Evolutionary conservation across 768 basidiomycete species (phyloP), one percentile per base, ranked within the genome.

Genomic region (Termitomyces sp.): DNA sequence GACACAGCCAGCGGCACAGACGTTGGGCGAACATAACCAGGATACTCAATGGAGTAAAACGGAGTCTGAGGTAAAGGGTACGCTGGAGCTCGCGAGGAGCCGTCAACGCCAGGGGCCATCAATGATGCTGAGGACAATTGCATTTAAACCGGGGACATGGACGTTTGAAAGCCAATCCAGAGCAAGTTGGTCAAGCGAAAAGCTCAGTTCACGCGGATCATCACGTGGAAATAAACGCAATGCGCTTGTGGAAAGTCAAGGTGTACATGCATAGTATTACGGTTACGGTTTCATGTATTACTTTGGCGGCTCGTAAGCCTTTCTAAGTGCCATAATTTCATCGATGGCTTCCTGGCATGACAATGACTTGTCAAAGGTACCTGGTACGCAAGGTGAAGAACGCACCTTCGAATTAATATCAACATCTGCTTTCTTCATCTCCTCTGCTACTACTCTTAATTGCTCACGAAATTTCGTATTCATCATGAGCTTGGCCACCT

Each of bases 41-140:
- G 93, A 71, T 93, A 96, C 68, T 97, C 94, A 58, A 96, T 75
- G 5, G 91, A 87, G 65, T 88, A 88, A 66, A 85, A 88, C 30
- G 82, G 74, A 5, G 76, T 73, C 34, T 78, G 73, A 21, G 85
- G 82, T 2, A 92, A 71, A 2, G 77, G 71, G 38, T 58, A 61
- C 55, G 72, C 76, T 28, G 69, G 66, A 35, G 74, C 72, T 56
- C 47, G 52, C 5, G 42, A 38, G 5, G 46, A n/a, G 19, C 3
- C 43, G 1, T 54, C 45, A 30, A 60, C 42, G 12, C 51, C 42
- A 44, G 21, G 5, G 37, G 35, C 17, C 19, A 44, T 32, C 6
- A 28, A 42, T 17, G 49, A 28, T 19, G 22, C 51, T 6, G 56
- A 55, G 12, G 56, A 51, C 17, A 54, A 32, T 50, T 65, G 45